phyloP scores from a whole-genome alignment of 495 filamentous ascomycete species.

The Amniculicola lignicola region DNA sequence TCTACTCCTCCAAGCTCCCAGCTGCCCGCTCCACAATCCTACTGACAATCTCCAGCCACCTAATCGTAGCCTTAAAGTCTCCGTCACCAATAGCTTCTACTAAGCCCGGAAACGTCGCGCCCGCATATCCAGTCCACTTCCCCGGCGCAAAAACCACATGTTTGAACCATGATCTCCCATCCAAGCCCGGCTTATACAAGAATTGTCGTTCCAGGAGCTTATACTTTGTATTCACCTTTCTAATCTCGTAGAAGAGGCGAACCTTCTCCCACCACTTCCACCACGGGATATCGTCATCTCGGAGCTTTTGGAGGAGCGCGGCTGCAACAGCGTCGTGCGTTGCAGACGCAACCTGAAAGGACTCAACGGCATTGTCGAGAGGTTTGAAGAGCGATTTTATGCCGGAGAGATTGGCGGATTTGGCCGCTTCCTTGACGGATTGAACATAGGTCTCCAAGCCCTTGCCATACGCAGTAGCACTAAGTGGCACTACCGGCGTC shows the following conservation, averaged over 20 bases:
- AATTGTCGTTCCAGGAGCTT: conserved; percentile 62
- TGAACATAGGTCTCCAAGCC: conserved; percentile 50
- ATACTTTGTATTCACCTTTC: conserved; percentile 57
- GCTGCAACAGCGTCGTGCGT: conserved; percentile 56
- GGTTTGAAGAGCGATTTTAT: conserved; percentile 41
- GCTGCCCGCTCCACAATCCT: conserved; percentile 36
- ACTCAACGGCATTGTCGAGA: conserved; percentile 49
- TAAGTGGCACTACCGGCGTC: conserved; percentile 42
- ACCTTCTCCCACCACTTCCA: conserved; percentile 72
- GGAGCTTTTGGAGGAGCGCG: conserved; percentile 47
- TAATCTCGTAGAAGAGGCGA: conserved; percentile 55
- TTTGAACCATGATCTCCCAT: conserved; percentile 62
- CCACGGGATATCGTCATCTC: conserved; percentile 60
- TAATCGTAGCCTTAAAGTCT: conserved; percentile 41
- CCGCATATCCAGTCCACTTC: conserved; percentile 84
- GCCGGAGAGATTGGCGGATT: neutral
- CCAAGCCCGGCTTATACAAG: conserved; percentile 55
- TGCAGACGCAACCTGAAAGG: conserved; percentile 49
- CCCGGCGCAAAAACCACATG: conserved; percentile 73
- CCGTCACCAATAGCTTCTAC: conserved; percentile 58
- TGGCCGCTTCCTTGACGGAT: conserved; percentile 49
- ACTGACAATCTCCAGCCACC: conserved; percentile 39
- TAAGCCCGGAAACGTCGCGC: conserved; percentile 63
- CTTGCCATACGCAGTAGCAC: conserved; percentile 43
- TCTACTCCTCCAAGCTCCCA: conserved; percentile 34